Evolutionary conservation across 306 rosid species (phyloP), one percentile per base, ranked within the genome.

Genomic region (Lathyrus oleraceus): DNA sequence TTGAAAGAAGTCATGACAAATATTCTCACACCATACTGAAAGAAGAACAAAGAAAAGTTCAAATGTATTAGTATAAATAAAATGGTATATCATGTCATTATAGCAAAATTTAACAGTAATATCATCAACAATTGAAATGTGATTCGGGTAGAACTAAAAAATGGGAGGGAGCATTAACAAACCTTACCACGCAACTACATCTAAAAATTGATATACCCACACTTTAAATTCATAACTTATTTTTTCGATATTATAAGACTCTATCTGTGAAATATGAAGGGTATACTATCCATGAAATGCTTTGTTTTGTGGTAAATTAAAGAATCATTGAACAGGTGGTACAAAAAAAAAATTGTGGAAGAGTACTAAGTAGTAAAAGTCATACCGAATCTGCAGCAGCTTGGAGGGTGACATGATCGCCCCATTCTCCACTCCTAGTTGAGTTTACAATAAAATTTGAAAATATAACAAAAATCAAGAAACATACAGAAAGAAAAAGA

Each of bases 401-500:
- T 80, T 88, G 97, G 74, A 93, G 88, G 44, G 94, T 90, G 69
- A 93, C 97, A 73, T 89, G 97, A 80, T 90, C 98, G 16, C 96
- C 96, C 97, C 98, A 93, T 74, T 89, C 95, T 8, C 96, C 93
- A 65, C 86, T 88, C 88, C 96, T 92, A 65, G 72, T 78, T 79
- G 58, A 42, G 78, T 70, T 56, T 16, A 82, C 47, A 67, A 38
- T 25, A 72, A 51, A 72, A 68, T 48, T 19, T n/a, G 28, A 52
- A 70, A 52, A 70, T 53, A 72, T 66, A 16, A 32, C 43, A 64
- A 63, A 21, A 10, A 16, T 4, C 13, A 61, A 15, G 15, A 58
- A 36, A 47, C 3, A 52, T 25, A 63, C 6, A 19, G n/a, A 32
- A 13, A 67, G 52, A 70, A 38, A 65, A 44, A 56, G 19, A 44